phyloP scores from a whole-genome alignment of 1,284 basidiomycete genomes.

The Leccinum proximum region DNA sequence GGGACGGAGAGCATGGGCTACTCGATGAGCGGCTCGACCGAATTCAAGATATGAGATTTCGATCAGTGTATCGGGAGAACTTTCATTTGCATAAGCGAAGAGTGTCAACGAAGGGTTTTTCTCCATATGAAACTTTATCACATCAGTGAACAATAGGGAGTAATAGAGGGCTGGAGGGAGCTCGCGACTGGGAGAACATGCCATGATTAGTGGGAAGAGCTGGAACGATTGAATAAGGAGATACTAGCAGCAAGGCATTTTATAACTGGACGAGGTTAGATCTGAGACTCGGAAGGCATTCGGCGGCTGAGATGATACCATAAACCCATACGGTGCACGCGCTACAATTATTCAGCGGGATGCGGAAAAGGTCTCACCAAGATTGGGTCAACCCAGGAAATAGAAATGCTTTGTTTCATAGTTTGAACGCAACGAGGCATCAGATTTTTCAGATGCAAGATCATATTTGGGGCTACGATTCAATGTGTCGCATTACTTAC shows the following conservation, averaged over 20 bases:
- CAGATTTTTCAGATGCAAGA: neutral
- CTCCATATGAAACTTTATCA: conserved; percentile 31
- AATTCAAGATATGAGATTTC: conserved; percentile 30
- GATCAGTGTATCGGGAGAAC: conserved; percentile 3
- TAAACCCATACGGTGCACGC: neutral
- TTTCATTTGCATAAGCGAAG: conserved; percentile 21
- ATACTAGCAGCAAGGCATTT: neutral
- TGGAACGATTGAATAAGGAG: neutral
- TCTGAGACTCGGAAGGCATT: neutral
- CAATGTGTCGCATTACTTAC: too few relatives aligned
- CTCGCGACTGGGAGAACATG: neutral
- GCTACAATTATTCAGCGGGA: neutral
- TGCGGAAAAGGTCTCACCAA: neutral
- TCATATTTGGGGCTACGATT: neutral
- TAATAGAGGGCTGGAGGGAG: conserved; percentile 23
- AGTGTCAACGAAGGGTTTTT: conserved; percentile 24
- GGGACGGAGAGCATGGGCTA: conserved; percentile 29
- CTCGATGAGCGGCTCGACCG: conserved; percentile 32
- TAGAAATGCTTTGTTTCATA: neutral
- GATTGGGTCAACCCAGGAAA: neutral
- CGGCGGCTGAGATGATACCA: neutral
- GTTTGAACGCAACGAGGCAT: neutral
- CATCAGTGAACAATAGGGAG: conserved; percentile 22
- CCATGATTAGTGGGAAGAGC: neutral
- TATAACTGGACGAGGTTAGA: neutral